phyloP scores from a whole-genome alignment of 495 filamentous ascomycete species.

The Neurospora sublineolata region DNA sequence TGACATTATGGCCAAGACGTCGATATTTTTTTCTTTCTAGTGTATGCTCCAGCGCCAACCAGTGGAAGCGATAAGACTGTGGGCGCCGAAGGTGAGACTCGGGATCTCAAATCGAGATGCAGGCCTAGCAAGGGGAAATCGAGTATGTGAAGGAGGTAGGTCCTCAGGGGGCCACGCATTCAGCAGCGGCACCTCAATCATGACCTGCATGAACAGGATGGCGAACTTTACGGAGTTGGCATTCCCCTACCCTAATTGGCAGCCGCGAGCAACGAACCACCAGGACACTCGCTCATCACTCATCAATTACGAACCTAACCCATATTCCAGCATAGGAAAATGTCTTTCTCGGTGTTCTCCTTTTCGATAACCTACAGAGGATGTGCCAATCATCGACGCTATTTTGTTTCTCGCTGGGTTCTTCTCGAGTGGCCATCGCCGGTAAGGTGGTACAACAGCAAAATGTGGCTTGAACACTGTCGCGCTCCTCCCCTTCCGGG shows the following conservation, averaged over 20 bases:
- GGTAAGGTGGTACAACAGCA: slow-evolving; percentile 9
- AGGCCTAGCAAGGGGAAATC: not conserved
- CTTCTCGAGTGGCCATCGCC: not conserved
- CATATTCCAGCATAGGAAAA: not conserved
- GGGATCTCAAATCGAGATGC: not conserved
- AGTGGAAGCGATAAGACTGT: not conserved
- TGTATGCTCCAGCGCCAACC: not conserved
- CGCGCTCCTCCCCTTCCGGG: not conserved
- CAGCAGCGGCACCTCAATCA: not conserved
- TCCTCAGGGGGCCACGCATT: not conserved
- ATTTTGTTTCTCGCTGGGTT: not conserved
- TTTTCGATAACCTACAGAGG: not conserved
- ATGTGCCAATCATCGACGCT: not conserved
- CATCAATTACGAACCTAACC: not conserved
- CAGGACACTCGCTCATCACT: not conserved
- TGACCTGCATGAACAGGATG: not conserved
- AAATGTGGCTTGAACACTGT: slow-evolving; percentile 6
- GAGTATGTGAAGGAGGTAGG: not conserved
- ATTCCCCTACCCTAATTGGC: not conserved
- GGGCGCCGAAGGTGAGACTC: not conserved
- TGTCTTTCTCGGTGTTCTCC: not conserved
- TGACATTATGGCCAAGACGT: not conserved
- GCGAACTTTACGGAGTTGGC: not conserved
- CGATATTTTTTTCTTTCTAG: not conserved
- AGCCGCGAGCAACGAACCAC: not conserved